These are phyloP conservation scores for Laburnicola sp. DNA, from an alignment of 2,329 filamentous ascomycete genomes.

Conservation along the genomic window DNA sequence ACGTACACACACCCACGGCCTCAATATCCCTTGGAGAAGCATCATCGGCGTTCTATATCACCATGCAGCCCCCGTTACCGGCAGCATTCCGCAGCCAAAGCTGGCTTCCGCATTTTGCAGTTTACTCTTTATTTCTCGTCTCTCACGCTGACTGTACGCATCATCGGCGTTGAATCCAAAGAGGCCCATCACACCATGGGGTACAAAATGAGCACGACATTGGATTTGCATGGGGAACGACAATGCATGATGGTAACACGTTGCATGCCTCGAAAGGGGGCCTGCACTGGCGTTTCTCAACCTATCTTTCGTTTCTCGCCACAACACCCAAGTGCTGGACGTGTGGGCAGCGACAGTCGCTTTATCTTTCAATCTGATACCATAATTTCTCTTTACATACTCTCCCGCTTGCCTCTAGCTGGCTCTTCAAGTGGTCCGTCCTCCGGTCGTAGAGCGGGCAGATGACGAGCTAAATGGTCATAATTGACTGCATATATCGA, in stretches of 20 bases:
- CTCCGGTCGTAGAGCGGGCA: constrained; percentile 33
- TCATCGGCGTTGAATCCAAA: neutral
- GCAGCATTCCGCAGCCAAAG: constrained; percentile 6
- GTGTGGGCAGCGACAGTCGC: constrained; percentile 33
- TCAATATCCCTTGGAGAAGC: constrained; percentile 20
- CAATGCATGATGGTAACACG: neutral
- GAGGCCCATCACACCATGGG: neutral
- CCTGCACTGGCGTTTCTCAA: constrained; percentile 11
- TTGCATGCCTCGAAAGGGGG: neutral
- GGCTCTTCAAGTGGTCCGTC: constrained; percentile 35
- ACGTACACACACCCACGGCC: constrained; percentile 18
- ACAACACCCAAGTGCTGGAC: constrained; percentile 44
- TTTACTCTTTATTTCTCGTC: constrained; percentile 6
- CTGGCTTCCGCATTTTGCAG: constrained; percentile 5
- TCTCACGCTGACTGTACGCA: constrained; percentile 3
- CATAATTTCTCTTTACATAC: constrained; percentile 12
- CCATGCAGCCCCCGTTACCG: constrained; percentile 3
- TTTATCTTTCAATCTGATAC: constrained; percentile 24
- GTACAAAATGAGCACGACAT: neutral
- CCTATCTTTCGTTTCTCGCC: constrained; percentile 24
- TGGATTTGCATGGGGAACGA: neutral
- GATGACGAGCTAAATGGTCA: constrained; percentile 26
- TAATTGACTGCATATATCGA: constrained; percentile 3
- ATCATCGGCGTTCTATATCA: constrained; percentile 41
- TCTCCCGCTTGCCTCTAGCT: constrained; percentile 35